These are phyloP conservation scores for Neolentinus lepideus DNA, from an alignment of 1,284 basidiomycete species.

Conservation along the genomic window DNA sequence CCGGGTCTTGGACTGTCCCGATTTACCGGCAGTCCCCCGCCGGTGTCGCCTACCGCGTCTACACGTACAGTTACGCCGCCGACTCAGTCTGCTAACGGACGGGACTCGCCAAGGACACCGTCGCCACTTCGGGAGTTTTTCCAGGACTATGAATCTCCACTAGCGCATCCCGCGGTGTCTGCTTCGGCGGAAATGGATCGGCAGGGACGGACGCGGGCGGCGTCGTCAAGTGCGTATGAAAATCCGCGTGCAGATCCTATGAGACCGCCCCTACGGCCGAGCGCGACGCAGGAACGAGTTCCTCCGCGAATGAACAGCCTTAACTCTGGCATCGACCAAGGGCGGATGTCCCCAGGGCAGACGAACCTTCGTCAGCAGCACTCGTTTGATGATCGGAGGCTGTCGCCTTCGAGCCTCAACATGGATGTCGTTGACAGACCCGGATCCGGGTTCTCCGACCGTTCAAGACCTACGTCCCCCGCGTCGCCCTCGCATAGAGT, in stretches of 20 bases:
- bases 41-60: constrained; percentile 2
- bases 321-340: constrained; percentile 3
- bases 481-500: constrained; percentile 35
- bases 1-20: constrained; percentile 27
- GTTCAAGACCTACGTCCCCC: constrained; percentile 46
- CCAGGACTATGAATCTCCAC: constrained; percentile 8
- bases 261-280: constrained; percentile 7
- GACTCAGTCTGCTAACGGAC: constrained; percentile 10
- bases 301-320: constrained; percentile 13
- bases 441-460: constrained; percentile 10
- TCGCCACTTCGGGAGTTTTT: constrained; percentile 29
- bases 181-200: background rate
- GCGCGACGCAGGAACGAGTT: constrained; percentile 12
- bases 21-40: constrained; percentile 18
- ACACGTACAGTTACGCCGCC: constrained; percentile 11
- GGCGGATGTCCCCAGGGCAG: constrained; percentile 1
- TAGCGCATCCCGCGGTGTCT: constrained; percentile 3
- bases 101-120: constrained; percentile 20
- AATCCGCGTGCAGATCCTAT: background rate
- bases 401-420: constrained; percentile 1
- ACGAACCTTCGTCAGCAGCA: constrained; percentile 11
- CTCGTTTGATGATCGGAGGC: constrained; percentile 17
- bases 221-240: background rate
- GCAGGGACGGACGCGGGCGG: background rate
- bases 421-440: background rate